phyloP scores from a whole-genome alignment of 208 protist species.

The Trypanosoma lewisi region DNA sequence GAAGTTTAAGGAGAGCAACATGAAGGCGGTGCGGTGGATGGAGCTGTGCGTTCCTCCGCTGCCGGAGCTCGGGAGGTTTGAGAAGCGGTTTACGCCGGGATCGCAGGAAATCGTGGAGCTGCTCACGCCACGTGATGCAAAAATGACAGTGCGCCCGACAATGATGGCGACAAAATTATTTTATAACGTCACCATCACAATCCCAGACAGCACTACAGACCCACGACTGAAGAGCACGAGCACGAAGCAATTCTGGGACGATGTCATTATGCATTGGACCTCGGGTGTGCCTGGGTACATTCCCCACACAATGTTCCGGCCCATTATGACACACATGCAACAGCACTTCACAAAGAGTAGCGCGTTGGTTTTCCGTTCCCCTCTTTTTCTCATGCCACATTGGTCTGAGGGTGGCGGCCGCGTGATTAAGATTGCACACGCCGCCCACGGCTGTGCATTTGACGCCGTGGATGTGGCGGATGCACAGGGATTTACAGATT shows the following conservation, averaged over 20 bases:
- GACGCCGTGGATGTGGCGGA: slow-evolving; percentile 88
- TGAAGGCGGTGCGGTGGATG: slow-evolving; percentile 81
- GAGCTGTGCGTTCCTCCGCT: slow-evolving; percentile 89
- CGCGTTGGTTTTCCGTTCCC: slow-evolving; percentile 78
- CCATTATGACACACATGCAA: slow-evolving; percentile 91
- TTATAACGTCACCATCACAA: slow-evolving; percentile 89
- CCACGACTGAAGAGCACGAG: slow-evolving; percentile 81
- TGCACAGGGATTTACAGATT: slow-evolving; percentile 90
- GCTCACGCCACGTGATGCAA: slow-evolving; percentile 83
- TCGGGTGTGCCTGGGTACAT: slow-evolving; percentile 85
- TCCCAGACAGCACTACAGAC: slow-evolving; percentile 76
- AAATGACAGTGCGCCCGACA: slow-evolving; percentile 89
- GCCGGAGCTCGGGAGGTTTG: slow-evolving; percentile 77
- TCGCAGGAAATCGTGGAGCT: slow-evolving; percentile 91
- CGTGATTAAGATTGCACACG: slow-evolving; percentile 86
- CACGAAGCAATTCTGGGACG: slow-evolving; percentile 91
- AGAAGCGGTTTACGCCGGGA: slow-evolving; percentile 89
- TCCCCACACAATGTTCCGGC: slow-evolving; percentile 90
- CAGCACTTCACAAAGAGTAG: slow-evolving; percentile 82
- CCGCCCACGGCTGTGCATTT: slow-evolving; percentile 83
- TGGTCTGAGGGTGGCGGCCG: slow-evolving; percentile 86
- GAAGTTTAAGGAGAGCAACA: slow-evolving; percentile 59
- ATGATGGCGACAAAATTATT: slow-evolving; percentile 93
- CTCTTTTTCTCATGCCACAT: slow-evolving; percentile 86
- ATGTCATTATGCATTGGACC: slow-evolving; percentile 89